Evolutionary conservation across 1,284 basidiomycete species (phyloP), one percentile per base, ranked within the genome.

Genomic region (Heterobasidion occidentale): DNA sequence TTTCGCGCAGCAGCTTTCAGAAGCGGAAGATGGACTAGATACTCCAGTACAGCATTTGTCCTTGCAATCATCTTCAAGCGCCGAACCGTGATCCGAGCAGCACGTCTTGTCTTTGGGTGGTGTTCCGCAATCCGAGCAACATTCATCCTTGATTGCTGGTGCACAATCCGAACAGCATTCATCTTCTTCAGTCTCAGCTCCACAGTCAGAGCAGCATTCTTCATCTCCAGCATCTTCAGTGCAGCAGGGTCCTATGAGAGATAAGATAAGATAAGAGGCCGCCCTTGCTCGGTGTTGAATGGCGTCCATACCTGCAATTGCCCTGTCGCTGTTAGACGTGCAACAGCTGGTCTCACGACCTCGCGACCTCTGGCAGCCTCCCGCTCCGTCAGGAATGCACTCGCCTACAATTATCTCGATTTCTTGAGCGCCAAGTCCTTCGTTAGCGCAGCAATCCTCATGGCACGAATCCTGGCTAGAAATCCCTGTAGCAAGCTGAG

Each of bases 291-390:
- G 20, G 17, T 14, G n/a, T 38, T 14, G 38, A 48, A 47, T 27
- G 27, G 27, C 46, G 17, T 44, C 36, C 52, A 50, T 5, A 61
- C 60, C 51, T 46, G 46, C 44, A 14, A 20, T 7, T 4, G 36
- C 12, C 19, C n/a, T 15, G 34, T 36, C 14, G 34, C 44, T 36
- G 12, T 34, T 20, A 14, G 55, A 33, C 14, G 35, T n/a, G 27
- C 46, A 47, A 47, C 46, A 55, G 46, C 57, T 45, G 51, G 27
- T 52, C 8, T 20, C 48, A 8, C 14, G 36, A 9, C 35, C 42
- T 2, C 15, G 20, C 15, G 60, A 45, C 17, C 61, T 35, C 38
- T 61, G 48, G 44, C 60, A 62, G 20, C 54, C 58, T 2, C 56
- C 56, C 47, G 44, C 34, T 35, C 54, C 56, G 20, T 61, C 58